A percentile compares a stretch with the other conserved stretches of the same genome.
These are phyloP conservation scores for Logfia minima DNA, from an alignment of 129 eudicot genomes.

Conservation along the genomic window DNA sequence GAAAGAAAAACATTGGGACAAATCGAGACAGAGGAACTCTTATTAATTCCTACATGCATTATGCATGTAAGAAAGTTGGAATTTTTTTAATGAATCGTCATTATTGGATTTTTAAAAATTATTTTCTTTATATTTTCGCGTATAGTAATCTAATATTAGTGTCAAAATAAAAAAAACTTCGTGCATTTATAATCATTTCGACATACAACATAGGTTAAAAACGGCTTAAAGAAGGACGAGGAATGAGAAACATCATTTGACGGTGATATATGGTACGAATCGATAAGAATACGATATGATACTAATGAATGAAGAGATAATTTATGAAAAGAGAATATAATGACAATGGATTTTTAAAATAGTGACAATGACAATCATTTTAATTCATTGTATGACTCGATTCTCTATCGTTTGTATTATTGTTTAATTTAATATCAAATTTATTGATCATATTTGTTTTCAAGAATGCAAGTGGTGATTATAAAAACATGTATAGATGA, in stretches of 20 bases:
- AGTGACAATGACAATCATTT: background rate
- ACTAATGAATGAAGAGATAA: background rate
- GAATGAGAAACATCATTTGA: background rate
- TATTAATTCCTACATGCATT: slow-evolving; percentile 1
- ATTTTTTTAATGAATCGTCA: background rate
- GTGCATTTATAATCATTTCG: background rate
- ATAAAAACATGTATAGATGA: background rate
- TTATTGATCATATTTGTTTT: background rate
- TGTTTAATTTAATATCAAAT: background rate
- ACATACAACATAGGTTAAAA: background rate
- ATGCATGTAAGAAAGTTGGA: background rate
- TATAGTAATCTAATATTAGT: background rate
- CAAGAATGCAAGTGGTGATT: background rate
- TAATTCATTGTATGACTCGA: background rate
- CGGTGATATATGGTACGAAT: background rate
- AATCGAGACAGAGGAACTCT: background rate
- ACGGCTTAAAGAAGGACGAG: background rate
- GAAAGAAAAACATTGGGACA: slow-evolving; percentile 13
- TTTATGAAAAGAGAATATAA: background rate
- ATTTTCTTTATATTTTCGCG: background rate
- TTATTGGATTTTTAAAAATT: background rate
- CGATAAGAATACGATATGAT: too few species aligned
- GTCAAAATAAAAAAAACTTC: background rate
- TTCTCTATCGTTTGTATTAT: background rate
- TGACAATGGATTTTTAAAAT: background rate